Evolutionary conservation across 2,329 filamentous ascomycete species (phyloP).

Genomic region (Neofusicoccum kwambonambiense): DNA sequence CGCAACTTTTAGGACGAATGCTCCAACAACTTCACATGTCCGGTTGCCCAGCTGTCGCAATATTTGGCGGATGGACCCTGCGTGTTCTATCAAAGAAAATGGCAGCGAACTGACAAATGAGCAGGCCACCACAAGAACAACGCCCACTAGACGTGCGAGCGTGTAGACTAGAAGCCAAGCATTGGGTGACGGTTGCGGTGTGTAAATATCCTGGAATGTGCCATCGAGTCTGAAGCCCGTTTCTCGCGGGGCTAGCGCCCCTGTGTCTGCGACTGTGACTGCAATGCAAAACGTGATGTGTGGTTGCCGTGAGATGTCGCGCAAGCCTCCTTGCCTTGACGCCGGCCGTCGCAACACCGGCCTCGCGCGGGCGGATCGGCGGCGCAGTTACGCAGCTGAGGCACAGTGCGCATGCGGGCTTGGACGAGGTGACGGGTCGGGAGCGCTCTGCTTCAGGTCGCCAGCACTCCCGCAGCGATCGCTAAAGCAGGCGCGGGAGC

Average conservation of each 20-base stretch:
- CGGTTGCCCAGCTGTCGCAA: too few relatives aligned
- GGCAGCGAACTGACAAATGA: slow-evolving; percentile 17
- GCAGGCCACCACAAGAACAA: slow-evolving; percentile 99
- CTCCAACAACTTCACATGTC: too few relatives aligned
- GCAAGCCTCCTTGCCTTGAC: slow-evolving; percentile 13
- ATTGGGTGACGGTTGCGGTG: slow-evolving; percentile 6
- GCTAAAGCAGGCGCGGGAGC: slow-evolving; percentile 1
- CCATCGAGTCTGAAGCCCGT: slow-evolving; percentile 13
- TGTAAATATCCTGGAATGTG: slow-evolving; percentile 19
- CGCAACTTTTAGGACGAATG: too few relatives aligned
- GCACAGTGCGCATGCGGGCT: slow-evolving; percentile 12
- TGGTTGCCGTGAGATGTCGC: background rate
- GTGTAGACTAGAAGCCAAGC: slow-evolving; percentile 10
- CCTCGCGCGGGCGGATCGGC: slow-evolving; percentile 11
- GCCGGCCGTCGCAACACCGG: slow-evolving; percentile 2
- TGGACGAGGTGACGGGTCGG: background rate
- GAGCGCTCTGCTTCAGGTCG: background rate
- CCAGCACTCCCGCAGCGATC: slow-evolving; percentile 6
- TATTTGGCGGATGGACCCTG: too few relatives aligned
- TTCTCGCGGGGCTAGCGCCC: background rate
- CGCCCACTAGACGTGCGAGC: slow-evolving; percentile 67
- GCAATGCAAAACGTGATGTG: slow-evolving; percentile 4
- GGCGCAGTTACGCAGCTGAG: slow-evolving; percentile 6
- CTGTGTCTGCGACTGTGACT: background rate
- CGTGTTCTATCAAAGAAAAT: background rate